phyloP scores from a whole-genome alignment of 768 basidiomycete genomes.

The Lentinula sp. region DNA sequence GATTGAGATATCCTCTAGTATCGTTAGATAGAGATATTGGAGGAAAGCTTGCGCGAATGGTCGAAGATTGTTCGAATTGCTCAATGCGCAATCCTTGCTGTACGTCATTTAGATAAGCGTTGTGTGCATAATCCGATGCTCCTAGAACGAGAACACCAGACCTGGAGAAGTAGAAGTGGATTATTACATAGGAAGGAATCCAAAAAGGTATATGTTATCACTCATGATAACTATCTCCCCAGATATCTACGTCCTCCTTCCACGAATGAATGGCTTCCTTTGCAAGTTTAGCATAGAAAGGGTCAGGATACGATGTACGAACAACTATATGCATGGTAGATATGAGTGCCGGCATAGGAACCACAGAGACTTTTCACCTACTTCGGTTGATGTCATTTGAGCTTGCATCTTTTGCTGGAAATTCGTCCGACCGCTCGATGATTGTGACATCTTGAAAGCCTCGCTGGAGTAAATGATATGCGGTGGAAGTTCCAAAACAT shows the following conservation, averaged over 20 bases:
- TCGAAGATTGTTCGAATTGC: slow-evolving; percentile 27
- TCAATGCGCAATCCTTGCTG: slow-evolving; percentile 47
- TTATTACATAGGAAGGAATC: neutral
- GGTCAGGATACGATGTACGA: slow-evolving; percentile 65
- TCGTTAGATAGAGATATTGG: slow-evolving; percentile 25
- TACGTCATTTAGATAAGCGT: slow-evolving; percentile 59
- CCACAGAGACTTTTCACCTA: slow-evolving; percentile 14
- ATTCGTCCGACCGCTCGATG: slow-evolving; percentile 3
- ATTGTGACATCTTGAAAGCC: slow-evolving; percentile 29
- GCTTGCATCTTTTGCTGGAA: slow-evolving; percentile 8
- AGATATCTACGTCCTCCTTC: slow-evolving; percentile 51
- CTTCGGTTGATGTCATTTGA: slow-evolving; percentile 50
- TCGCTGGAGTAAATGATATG: slow-evolving; percentile 45
- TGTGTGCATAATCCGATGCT: slow-evolving; percentile 29
- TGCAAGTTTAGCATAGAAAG: slow-evolving; percentile 64
- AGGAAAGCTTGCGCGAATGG: slow-evolving; percentile 46
- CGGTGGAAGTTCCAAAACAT: slow-evolving; percentile 60
- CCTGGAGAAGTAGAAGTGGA: slow-evolving; percentile 27
- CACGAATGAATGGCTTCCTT: slow-evolving; percentile 73
- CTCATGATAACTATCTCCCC: slow-evolving; percentile 82
- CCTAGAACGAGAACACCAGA: slow-evolving; percentile 66
- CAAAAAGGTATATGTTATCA: slow-evolving; percentile 27
- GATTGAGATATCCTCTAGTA: slow-evolving; percentile 61
- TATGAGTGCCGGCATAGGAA: neutral
- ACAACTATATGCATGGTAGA: slow-evolving; percentile 43